Base-by-base conservation (phyloP, 2,329 filamentous ascomycete species). In the Mycogone perniciosa region DNA sequence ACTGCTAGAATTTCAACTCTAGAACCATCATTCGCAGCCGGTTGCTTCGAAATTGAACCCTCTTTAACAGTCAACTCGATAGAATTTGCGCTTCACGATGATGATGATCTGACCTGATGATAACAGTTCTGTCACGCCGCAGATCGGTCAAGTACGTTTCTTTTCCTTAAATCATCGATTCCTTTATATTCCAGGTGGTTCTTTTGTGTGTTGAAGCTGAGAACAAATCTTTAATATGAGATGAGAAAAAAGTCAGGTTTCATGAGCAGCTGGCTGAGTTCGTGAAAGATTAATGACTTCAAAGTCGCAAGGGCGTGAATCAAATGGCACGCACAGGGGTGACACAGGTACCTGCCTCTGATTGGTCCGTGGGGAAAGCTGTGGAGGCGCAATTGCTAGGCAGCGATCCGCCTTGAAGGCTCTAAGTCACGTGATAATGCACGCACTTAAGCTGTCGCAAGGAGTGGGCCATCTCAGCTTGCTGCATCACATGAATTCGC, bases 321-420 rank as follows among this genome's bases (percentile, higher is more conserved):
- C 45, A 20, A 31, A 29, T 20, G 30, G 8, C 26, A 26, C 7
- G 43, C 11, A 29, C 35, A 51, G 38, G 38, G 40, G 48, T 53
- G 51, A 48, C 51, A 44, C 51, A 46, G 48, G 4, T 31, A 44
- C 38, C 20, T 13, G 7, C 20, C 29, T 26, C 27, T 47, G 43
- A 53, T 53, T 53, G 48, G 51, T 41, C 38, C 27, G 29, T 13
- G 27, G 4, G 13, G 39, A 42, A 10, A 46, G 8, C 48, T 20
- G 7, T 8, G 4, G 9, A 29, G 11, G 20, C 31, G 11, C 7
- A 7, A 39, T n/a, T 10, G 35, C 31, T 5, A 39, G 41, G 47
- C 41, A 29, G 30, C 43, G 4, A 31, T 5, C 8, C 40, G 10
- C 7, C n/a, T 35, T 8, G 4, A 40, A 37, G 11, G 26, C 26